A percentile compares a stretch with the other conserved stretches of the same genome.
Conservation (phyloP, 2,329 filamentous ascomycete genomes). For the Penicillium freii region DNA sequence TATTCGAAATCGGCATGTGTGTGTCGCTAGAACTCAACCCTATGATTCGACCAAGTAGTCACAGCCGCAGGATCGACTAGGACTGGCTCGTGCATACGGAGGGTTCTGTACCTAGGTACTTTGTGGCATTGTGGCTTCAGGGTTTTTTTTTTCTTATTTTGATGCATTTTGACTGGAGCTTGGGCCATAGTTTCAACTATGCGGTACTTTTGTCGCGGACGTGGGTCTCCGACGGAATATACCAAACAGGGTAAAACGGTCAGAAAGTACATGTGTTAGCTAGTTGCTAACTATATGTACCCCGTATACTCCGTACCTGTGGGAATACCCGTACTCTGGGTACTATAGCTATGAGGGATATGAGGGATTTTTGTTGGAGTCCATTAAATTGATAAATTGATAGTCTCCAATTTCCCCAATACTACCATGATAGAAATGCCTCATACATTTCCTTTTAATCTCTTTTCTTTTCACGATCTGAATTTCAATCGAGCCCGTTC, state of each 20-base stretch:
- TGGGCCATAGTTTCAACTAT: conserved; percentile 11
- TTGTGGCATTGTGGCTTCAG: neutral
- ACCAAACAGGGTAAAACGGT: neutral
- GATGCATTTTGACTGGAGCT: conserved; percentile 12
- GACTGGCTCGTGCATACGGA: conserved; percentile 18
- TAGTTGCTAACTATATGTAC: too few species aligned
- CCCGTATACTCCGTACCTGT: too few species aligned
- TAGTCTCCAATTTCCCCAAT: too few species aligned
- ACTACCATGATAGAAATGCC: too few species aligned
- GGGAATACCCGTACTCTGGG: too few species aligned
- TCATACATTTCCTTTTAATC: too few species aligned
- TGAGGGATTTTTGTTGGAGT: too few species aligned
- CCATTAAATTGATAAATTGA: too few species aligned
- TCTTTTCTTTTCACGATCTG: too few species aligned
- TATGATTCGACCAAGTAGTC: conserved; percentile 14
- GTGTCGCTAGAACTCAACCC: conserved; percentile 9
- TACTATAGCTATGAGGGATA: too few species aligned
- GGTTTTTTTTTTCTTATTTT: neutral
- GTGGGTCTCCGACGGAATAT: neutral
- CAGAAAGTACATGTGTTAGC: neutral
- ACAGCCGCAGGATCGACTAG: conserved; percentile 24
- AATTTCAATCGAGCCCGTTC: neutral
- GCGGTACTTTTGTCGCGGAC: conserved; percentile 1
- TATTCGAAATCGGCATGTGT: neutral
- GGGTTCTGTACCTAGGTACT: conserved; percentile 14